Base-by-base conservation (phyloP, 169 alveolate genomes). In the Plasmodium gonderi region DNA sequence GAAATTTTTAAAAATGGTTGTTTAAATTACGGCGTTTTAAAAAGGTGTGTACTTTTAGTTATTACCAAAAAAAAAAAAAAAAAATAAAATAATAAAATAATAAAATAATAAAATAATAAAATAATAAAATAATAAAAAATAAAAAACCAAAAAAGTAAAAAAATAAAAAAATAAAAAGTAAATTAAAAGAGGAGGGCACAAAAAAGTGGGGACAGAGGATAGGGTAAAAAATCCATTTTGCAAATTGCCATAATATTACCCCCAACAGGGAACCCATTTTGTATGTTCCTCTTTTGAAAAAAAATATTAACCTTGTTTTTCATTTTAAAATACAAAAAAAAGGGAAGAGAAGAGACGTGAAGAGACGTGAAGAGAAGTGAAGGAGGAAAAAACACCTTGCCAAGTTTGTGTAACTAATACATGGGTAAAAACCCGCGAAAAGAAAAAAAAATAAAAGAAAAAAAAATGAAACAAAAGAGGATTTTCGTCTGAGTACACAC, bases 281-380 rank as follows among this genome's bases (percentile, higher is more conserved):
- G n/a, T 60, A 60, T 60, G 69, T 17, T 29, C 26, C 40, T 36
- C 72, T 29, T 20, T 60, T 12, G 72, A 60, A 60, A 60, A 60
- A n/a, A n/a, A n/a, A n/a, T n/a, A 29, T 60, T 60, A 17, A 17
- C 26, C 72, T 29, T 60, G 17, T 60, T 17, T 29, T 60, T 60
- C n/a, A 23, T 60, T 36, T 20, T 36, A 60, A 60, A 60, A 23
- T 60, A 78, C 72, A 23, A 49, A 44, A 78, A 78, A 78, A 78
- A 77, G 38, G 38, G 26, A 45, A 31, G n/a, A 49, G n/a, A 29
- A 79, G 20, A 49, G 29, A 40, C 1, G 7, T n/a, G 17, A 20
- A 23, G 20, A 26, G 49, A 47, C 44, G 9, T 0, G 20, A 36
- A 47, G 31, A 47, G 49, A 8, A 76, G 69, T 14, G 72, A 49